phyloP scores from a whole-genome alignment of 139 green algal species.

The Micractinium conductrix region DNA sequence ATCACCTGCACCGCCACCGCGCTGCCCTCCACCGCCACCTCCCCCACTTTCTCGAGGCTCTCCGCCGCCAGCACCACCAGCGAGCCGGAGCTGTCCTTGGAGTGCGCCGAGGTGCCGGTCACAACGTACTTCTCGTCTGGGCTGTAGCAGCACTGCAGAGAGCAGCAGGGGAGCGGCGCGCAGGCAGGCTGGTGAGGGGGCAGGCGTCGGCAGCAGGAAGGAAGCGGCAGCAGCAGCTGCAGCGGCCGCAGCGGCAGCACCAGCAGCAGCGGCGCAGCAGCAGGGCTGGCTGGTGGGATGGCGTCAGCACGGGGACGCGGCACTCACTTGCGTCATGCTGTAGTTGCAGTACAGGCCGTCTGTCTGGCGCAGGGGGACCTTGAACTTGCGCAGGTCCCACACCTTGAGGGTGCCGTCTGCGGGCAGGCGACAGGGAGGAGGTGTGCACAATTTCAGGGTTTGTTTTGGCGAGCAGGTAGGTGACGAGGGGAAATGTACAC shows the following conservation, averaged over 20 bases:
- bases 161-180: not conserved
- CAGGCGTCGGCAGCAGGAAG: no score
- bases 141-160: conserved; percentile 76
- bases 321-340: conserved; percentile 54
- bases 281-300: not conserved
- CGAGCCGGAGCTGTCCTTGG: conserved; percentile 45
- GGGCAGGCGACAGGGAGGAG: not conserved
- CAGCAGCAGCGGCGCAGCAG: conserved; percentile 15
- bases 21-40: conserved; percentile 23
- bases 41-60: conserved; percentile 36
- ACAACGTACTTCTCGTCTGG: conserved; percentile 84
- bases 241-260: not conserved
- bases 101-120: conserved; percentile 66
- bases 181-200: no score
- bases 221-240: no score
- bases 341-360: conserved; percentile 68
- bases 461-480: no score
- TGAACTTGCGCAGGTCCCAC: conserved; percentile 84
- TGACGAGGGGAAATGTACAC: no score
- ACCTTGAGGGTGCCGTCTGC: conserved; percentile 90
- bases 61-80: conserved; percentile 57
- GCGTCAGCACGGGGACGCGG: no score
- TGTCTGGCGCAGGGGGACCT: conserved; percentile 68
- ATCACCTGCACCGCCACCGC: conserved; percentile 2
- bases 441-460: not conserved